Evolutionary conservation across 2,329 filamentous ascomycete species (phyloP).

Genomic region (Daldinia sp.): DNA sequence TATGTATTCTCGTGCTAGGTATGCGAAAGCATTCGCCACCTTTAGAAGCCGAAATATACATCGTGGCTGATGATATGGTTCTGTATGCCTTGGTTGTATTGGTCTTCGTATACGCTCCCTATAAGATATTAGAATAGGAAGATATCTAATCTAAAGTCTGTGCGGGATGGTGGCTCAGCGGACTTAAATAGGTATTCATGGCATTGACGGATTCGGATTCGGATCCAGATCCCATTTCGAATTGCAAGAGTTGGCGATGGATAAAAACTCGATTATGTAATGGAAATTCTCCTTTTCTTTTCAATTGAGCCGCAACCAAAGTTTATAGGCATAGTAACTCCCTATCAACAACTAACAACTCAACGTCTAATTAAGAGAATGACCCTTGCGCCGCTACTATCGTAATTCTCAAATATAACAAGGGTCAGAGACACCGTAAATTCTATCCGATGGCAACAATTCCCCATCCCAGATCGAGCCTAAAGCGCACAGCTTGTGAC

Average conservation of each 20-base stretch:
- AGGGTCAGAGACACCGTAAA: neutral
- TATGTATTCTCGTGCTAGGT: no score
- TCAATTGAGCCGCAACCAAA: neutral
- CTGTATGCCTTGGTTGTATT: no score
- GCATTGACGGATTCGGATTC: neutral
- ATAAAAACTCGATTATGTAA: neutral
- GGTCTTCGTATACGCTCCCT: no score
- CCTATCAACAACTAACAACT: neutral
- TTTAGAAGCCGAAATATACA: no score
- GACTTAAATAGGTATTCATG: neutral
- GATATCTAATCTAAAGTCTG: neutral
- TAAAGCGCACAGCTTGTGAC: conserved; percentile 42
- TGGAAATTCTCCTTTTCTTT: conserved; percentile 1
- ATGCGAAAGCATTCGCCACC: no score
- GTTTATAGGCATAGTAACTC: neutral
- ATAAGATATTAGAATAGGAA: neutral
- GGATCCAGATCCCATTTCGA: neutral
- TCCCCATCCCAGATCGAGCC: conserved; percentile 33
- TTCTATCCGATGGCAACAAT: conserved; percentile 23
- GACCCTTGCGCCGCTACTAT: no score
- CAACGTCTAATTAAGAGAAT: neutral
- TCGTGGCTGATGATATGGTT: no score
- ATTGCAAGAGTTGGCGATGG: neutral
- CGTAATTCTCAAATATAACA: neutral
- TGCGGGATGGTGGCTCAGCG: neutral